Percentiles rank a stretch among this genome's conserved stretches.
Evolutionary conservation across 495 filamentous ascomycete genomes (phyloP).

Genomic region (Penicillium silybi): DNA sequence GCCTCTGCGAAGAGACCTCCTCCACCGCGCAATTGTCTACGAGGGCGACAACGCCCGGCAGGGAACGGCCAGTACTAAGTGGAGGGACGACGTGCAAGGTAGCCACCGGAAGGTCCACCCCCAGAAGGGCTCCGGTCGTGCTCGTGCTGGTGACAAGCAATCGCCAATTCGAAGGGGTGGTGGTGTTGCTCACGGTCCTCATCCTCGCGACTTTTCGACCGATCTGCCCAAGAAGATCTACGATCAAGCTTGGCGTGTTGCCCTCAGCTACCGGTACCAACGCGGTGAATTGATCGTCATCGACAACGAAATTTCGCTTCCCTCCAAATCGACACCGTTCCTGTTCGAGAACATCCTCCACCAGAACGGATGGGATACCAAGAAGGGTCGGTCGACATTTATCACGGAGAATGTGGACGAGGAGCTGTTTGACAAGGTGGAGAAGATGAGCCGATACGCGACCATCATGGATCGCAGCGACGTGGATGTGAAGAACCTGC

Average conservation of each 20-base stretch:
- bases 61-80: conserved; percentile 84
- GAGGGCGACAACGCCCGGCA: conserved; percentile 86
- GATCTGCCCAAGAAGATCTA: conserved; percentile 85
- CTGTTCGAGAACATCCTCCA: conserved; percentile 63
- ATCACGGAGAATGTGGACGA: conserved; percentile 54
- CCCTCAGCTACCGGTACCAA: conserved; percentile 83
- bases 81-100: conserved; percentile 77
- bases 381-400: conserved; percentile 69
- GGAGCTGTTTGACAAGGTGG: conserved; percentile 45
- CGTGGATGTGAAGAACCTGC: conserved; percentile 89
- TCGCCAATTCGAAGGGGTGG: conserved; percentile 82
- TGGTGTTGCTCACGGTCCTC: conserved; percentile 81
- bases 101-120: conserved; percentile 69
- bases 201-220: conserved; percentile 83
- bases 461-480: conserved; percentile 63
- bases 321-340: conserved; percentile 47
- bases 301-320: conserved; percentile 65
- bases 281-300: conserved; percentile 83
- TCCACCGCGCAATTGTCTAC: conserved; percentile 88
- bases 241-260: conserved; percentile 92
- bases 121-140: conserved; percentile 81
- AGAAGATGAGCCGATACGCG: conserved; percentile 58
- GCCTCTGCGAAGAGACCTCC: conserved; percentile 84
- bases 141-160: conserved; percentile 75
- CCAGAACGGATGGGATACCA: conserved; percentile 66